Conservation (phyloP, 2,329 filamentous ascomycete genomes). For the Aspergillus neoniger region DNA sequence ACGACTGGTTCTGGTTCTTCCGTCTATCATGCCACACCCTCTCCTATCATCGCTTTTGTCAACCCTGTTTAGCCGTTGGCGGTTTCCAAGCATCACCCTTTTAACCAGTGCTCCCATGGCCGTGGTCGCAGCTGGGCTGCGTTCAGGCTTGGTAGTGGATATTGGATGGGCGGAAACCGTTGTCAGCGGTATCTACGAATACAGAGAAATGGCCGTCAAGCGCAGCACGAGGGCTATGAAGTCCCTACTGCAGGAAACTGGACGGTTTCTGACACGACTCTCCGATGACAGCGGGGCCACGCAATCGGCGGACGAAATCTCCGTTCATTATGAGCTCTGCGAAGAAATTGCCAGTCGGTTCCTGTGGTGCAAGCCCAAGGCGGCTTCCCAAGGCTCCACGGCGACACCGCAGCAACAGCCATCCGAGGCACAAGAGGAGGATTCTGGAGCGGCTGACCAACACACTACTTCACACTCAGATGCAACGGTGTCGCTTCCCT, state of each 20-base stretch:
- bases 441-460: slow-evolving; percentile 1
- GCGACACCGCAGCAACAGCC: background rate
- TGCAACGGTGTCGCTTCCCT: slow-evolving; percentile 50
- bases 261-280: slow-evolving; percentile 40
- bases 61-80: slow-evolving; percentile 77
- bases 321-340: slow-evolving; percentile 72
- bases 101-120: slow-evolving; percentile 75
- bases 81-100: slow-evolving; percentile 77
- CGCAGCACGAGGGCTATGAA: slow-evolving; percentile 76
- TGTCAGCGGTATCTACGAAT: slow-evolving; percentile 86
- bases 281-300: slow-evolving; percentile 29
- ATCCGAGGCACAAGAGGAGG: slow-evolving; percentile 5
- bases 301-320: slow-evolving; percentile 38
- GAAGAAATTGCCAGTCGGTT: slow-evolving; percentile 76
- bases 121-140: slow-evolving; percentile 75
- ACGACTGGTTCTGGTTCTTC: slow-evolving; percentile 72
- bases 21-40: slow-evolving; percentile 74
- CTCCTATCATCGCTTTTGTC: slow-evolving; percentile 74
- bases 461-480: slow-evolving; percentile 11
- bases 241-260: slow-evolving; percentile 68
- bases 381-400: slow-evolving; percentile 1
- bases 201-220: slow-evolving; percentile 72
- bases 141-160: slow-evolving; percentile 84
- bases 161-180: slow-evolving; percentile 90
- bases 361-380: slow-evolving; percentile 67